Evolutionary conservation across 1,284 basidiomycete species (phyloP).

Genomic region (Pholiota adiposa): DNA sequence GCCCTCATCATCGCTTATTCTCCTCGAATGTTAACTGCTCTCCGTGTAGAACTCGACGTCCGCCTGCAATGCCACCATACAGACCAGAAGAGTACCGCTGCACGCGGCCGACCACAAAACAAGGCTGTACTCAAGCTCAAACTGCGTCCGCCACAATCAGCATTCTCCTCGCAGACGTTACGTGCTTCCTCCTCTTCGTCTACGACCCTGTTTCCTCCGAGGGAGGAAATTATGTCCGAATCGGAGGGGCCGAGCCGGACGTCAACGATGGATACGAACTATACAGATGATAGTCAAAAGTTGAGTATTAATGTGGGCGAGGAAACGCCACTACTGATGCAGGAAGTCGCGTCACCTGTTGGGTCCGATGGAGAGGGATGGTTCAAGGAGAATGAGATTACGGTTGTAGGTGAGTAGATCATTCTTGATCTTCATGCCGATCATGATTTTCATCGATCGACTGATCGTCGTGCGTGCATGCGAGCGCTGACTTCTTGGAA

Average conservation of each 20-base stretch:
- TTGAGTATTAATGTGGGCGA: neutral
- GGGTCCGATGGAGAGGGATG: neutral
- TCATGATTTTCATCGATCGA: too few species aligned
- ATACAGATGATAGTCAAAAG: neutral
- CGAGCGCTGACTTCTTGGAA: too few species aligned
- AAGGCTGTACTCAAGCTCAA: slow-evolving; percentile 35
- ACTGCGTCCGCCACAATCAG: neutral
- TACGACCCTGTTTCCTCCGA: neutral
- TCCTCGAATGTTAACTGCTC: neutral
- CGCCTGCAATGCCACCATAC: slow-evolving; percentile 39
- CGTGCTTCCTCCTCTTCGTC: neutral
- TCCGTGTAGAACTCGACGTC: slow-evolving; percentile 42
- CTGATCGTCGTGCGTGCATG: too few species aligned
- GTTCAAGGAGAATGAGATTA: neutral
- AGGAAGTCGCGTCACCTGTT: neutral
- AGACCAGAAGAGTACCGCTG: slow-evolving; percentile 24
- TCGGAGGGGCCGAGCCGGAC: neutral
- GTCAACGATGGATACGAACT: neutral
- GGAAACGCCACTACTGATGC: neutral
- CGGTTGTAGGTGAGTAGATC: neutral
- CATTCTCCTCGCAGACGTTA: neutral
- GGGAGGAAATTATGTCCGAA: neutral
- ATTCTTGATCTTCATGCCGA: neutral
- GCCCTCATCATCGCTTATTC: slow-evolving; percentile 10
- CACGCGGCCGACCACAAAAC: slow-evolving; percentile 39